Percentiles rank a stretch among this genome's conserved stretches.
These are phyloP conservation scores for Roridomyces roridus DNA, from an alignment of 768 basidiomycete species.

Conservation along the genomic window DNA sequence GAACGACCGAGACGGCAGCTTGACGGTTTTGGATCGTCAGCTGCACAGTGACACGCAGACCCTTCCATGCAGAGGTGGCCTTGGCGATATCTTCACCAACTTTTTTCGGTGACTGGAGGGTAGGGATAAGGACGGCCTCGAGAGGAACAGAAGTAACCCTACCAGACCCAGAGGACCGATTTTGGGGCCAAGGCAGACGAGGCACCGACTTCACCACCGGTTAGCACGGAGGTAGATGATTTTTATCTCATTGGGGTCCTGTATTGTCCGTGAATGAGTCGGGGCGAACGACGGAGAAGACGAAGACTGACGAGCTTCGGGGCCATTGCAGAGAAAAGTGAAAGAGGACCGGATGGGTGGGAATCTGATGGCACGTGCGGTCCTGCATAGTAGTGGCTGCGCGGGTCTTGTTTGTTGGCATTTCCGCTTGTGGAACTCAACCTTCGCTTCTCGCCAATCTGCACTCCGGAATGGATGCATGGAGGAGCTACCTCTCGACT, in stretches of 20 bases:
- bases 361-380: constrained; percentile 23
- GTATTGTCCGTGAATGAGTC: constrained; percentile 11
- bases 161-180: constrained; percentile 99
- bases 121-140: constrained; percentile 10
- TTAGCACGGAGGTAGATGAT: constrained; percentile 98
- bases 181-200: constrained; percentile 97
- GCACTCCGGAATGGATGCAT: constrained; percentile 71
- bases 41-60: constrained; percentile 98
- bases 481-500: constrained; percentile 82
- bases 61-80: constrained; percentile 98
- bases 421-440: not conserved
- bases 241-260: constrained; percentile 99
- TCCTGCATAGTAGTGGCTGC: constrained; percentile 59
- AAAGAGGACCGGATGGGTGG: not conserved
- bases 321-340: constrained; percentile 31
- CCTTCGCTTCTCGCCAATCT: constrained; percentile 38
- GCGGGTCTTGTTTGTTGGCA: not conserved
- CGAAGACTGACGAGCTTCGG: constrained; percentile 63
- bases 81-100: constrained; percentile 99
- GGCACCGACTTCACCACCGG: constrained; percentile 99
- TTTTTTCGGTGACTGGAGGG: constrained; percentile 93
- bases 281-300: constrained; percentile 11
- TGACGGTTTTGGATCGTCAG: constrained; percentile 99
- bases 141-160: constrained; percentile 39
- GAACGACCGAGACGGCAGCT: constrained; percentile 95